A percentile compares a stretch with the other conserved stretches of the same genome.
phyloP scores from a whole-genome alignment of 495 filamentous ascomycete species.

The Saxispiralis lemnorum region DNA sequence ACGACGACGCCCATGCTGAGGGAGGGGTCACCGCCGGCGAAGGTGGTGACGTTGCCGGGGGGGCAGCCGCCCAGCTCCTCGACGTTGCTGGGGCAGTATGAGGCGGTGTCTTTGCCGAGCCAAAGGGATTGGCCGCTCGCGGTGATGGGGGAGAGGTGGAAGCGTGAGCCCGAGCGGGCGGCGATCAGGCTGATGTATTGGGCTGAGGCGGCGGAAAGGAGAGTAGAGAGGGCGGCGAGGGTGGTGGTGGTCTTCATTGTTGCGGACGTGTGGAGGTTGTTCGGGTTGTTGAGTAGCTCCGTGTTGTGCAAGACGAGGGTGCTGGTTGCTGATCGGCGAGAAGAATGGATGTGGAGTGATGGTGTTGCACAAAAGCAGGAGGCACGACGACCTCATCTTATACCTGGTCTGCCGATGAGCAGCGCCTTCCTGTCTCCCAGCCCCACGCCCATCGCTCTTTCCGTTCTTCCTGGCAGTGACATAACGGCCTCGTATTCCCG shows the following conservation, averaged over 20 bases:
- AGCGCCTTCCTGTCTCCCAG: too few species aligned
- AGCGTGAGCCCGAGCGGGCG: slow-evolving; percentile 11
- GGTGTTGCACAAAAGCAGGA: too few species aligned
- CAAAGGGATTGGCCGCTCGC: slow-evolving; percentile 4
- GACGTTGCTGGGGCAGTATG: slow-evolving; percentile 10
- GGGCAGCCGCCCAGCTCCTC: slow-evolving; percentile 1
- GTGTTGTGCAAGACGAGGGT: background rate
- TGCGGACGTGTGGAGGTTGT: slow-evolving; percentile 2
- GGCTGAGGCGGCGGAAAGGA: slow-evolving; percentile 6
- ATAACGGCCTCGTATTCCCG: too few species aligned
- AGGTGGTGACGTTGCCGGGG: slow-evolving; percentile 1
- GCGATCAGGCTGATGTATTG: slow-evolving; percentile 10
- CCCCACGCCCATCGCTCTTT: too few species aligned
- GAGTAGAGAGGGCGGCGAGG: background rate
- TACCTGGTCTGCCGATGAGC: too few species aligned
- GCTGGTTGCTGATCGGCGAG: too few species aligned
- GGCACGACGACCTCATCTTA: too few species aligned
- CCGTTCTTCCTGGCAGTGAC: too few species aligned
- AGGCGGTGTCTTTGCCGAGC: slow-evolving; percentile 6
- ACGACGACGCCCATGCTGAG: slow-evolving; percentile 11
- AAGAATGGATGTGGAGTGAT: too few species aligned
- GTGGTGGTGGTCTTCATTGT: slow-evolving; percentile 10
- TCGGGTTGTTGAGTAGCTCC: background rate
- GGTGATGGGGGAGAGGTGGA: slow-evolving; percentile 7
- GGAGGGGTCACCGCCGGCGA: slow-evolving; percentile 1